Conservation (phyloP, 345 rosid genomes). For the Gossypium longicalyx region DNA sequence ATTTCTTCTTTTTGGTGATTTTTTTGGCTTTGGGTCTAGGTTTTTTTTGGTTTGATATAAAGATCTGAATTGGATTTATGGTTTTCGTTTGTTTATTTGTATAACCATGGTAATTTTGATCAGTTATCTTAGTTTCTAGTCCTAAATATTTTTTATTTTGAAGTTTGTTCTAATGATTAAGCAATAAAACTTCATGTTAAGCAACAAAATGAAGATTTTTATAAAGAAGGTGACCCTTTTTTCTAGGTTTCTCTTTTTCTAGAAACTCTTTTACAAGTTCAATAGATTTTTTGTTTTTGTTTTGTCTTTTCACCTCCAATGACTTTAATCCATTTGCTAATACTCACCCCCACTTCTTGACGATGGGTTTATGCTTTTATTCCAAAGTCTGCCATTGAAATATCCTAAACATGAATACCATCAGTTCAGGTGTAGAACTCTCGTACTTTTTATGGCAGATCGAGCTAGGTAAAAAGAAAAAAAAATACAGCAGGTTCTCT, state of each 20-base stretch:
- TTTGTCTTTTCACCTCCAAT: not conserved
- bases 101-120: not conserved
- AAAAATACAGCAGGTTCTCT: not conserved
- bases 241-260: slow-evolving; percentile 5
- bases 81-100: not conserved
- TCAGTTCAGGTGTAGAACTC: not conserved
- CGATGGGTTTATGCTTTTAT: not conserved
- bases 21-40: not conserved
- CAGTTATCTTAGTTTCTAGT: not conserved
- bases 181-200: not conserved
- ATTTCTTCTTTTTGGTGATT: not conserved
- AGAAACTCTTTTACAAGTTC: not conserved
- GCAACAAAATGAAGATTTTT: not conserved
- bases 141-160: not conserved
- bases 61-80: slow-evolving; percentile 1
- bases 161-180: not conserved
- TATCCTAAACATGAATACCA: not conserved
- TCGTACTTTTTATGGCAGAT: not conserved
- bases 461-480: not conserved
- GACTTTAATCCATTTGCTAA: not conserved
- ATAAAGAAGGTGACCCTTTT: not conserved
- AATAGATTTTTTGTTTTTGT: too few species aligned
- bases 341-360: not conserved
- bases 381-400: not conserved
- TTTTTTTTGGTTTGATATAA: not conserved